Conservation (phyloP, 768 basidiomycete genomes). For the Mycena amicta region DNA sequence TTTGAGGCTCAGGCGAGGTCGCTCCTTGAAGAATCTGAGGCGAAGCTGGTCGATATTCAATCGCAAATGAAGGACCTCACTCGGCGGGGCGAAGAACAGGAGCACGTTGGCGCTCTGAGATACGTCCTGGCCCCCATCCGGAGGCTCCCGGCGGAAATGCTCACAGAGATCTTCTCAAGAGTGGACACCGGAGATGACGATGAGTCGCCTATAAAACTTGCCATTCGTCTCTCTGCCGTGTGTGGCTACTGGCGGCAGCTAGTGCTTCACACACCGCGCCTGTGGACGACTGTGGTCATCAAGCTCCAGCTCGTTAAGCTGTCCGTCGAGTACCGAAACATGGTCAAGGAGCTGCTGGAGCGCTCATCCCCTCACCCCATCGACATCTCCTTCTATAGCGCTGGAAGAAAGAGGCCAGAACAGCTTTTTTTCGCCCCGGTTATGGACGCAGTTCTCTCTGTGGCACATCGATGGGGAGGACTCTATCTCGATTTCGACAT, state of each 20-base stretch:
- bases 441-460: not conserved
- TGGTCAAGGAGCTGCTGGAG: not conserved
- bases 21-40: too few relatives aligned
- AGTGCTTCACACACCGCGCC: not conserved
- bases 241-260: not conserved
- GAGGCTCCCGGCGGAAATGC: not conserved
- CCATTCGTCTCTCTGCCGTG: not conserved
- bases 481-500: not conserved
- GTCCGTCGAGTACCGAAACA: too few relatives aligned
- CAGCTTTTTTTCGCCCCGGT: not conserved
- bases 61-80: too few relatives aligned
- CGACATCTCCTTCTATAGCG: not conserved
- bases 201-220: not conserved
- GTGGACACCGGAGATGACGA: not conserved
- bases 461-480: not conserved
- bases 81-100: too few relatives aligned
- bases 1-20: too few relatives aligned
- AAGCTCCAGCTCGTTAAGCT: too few relatives aligned
- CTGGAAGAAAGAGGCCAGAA: not conserved
- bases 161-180: not conserved
- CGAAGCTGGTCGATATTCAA: too few relatives aligned
- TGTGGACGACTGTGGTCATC: not conserved
- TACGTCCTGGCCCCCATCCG: too few relatives aligned
- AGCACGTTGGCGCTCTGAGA: too few relatives aligned
- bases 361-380: slow-evolving; percentile 1